Percentiles rank a stretch among this genome's conserved stretches.
These are phyloP conservation scores for Paramecium bursaria DNA, from an alignment of 73 alveolate genomes.

Conservation along the genomic window DNA sequence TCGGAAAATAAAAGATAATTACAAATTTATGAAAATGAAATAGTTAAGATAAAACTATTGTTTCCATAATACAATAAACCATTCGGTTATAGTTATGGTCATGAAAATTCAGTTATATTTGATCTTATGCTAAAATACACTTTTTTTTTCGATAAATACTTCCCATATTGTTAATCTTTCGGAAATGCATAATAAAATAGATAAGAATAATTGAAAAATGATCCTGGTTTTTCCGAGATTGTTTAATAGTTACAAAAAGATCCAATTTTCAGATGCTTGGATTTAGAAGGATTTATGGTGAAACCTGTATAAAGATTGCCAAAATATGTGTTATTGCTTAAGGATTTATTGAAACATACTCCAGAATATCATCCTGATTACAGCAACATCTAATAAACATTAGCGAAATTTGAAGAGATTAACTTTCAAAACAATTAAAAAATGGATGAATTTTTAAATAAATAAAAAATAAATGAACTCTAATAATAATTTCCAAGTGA, in stretches of 20 bases:
- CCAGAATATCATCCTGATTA: conserved; percentile 8
- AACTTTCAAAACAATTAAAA: background rate
- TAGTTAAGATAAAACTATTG: too few relatives aligned
- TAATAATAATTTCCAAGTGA: conserved; percentile 12
- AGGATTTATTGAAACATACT: conserved; percentile 39
- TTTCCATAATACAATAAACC: too few relatives aligned
- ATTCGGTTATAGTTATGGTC: too few relatives aligned
- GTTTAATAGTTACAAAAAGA: background rate
- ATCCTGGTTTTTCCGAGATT: too few relatives aligned
- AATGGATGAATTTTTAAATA: background rate
- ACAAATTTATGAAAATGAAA: too few relatives aligned
- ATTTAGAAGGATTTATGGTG: conserved; percentile 18
- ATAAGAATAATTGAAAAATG: too few relatives aligned
- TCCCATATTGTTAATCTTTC: too few relatives aligned
- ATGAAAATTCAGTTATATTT: too few relatives aligned
- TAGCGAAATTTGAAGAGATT: background rate
- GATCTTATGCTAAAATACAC: too few relatives aligned
- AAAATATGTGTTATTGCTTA: conserved; percentile 17
- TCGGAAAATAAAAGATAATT: too few relatives aligned
- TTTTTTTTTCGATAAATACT: too few relatives aligned
- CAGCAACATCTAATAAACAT: background rate
- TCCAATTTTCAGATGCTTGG: background rate
- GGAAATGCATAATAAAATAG: too few relatives aligned
- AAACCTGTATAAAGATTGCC: conserved; percentile 62
- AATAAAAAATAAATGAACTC: conserved; percentile 1